Evolutionary conservation across 371 early-diverging fungal species (phyloP), one percentile per base, ranked within the genome.

Genomic region (Gilbertella persicaria): DNA sequence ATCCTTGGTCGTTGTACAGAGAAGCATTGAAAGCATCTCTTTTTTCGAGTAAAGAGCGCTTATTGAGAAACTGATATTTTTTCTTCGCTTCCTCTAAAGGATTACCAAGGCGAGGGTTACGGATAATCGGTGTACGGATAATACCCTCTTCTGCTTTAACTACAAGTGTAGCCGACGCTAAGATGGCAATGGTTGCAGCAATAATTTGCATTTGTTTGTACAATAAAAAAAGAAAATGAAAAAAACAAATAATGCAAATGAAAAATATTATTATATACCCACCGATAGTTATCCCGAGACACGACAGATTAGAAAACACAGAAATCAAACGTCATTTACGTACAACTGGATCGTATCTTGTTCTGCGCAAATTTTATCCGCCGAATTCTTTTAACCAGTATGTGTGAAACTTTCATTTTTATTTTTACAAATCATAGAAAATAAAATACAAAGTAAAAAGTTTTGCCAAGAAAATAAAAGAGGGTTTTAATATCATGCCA

Each of bases 1-100:
- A 58, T 8, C 59, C 58, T 37, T 64, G 55, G 25, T 62, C 62
- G 17, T 67, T 71, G 40, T 65, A 71, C 1, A 71, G 45, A 6
- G 46, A 16, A 10, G 51, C 51, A 13, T 48, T 38, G 29, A 47
- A 59, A 6, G 19, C 38, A 26, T 24, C 55, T 54, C 46, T 45
- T 35, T 40, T 42, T 4, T 19, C 13, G 21, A 30, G n/a, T 44
- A 14, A 26, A 10, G 17, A 39, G 26, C 55, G 50, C 47, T 36
- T 45, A 38, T 26, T 24, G 2, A 61, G 19, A 13, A 37, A n/a
- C 16, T 53, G 26, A 36, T 60, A 37, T 42, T 56, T 55, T n/a
- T 46, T 43, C 49, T 40, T 44, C 13, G 64, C 60, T 7, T 58
- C 44, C n/a, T 55, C 43, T 16, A 59, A 36, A 24, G 50, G 35